Percentiles rank a stretch among this genome's conserved stretches.
These are phyloP conservation scores for Pseudocercospora ulei DNA, from an alignment of 2,329 filamentous ascomycete species.

Conservation along the genomic window DNA sequence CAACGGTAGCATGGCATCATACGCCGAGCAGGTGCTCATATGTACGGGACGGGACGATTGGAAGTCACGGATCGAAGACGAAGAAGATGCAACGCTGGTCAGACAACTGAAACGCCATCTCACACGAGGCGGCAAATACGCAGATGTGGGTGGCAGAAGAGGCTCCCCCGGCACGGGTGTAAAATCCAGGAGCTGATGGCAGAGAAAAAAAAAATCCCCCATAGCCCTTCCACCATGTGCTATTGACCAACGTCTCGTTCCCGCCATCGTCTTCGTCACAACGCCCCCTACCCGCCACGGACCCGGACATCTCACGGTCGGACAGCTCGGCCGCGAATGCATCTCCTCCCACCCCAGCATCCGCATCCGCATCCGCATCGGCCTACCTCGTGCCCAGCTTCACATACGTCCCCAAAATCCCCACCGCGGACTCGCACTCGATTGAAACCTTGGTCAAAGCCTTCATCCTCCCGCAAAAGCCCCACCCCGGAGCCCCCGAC, in stretches of 20 bases:
- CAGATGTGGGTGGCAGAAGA: conserved; percentile 38
- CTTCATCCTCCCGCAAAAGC: conserved; percentile 53
- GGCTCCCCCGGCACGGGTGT: too few species aligned
- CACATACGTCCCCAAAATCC: conserved; percentile 64
- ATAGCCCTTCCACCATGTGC: conserved; percentile 77
- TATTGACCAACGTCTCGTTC: conserved; percentile 68
- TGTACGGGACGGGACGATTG: conserved; percentile 74
- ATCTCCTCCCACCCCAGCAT: conserved; percentile 20
- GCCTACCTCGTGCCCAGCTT: conserved; percentile 75
- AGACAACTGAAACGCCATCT: conserved; percentile 56
- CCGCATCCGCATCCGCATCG: conserved; percentile 41
- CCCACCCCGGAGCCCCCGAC: conserved; percentile 52
- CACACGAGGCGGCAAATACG: conserved; percentile 38
- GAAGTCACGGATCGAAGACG: conserved; percentile 75
- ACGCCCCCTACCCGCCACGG: conserved; percentile 19
- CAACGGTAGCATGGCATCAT: conserved; percentile 66
- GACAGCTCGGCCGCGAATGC: too few species aligned
- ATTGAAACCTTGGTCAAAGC: conserved; percentile 51
- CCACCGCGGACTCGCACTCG: conserved; percentile 49
- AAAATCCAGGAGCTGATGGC: conserved; percentile 24
- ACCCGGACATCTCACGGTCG: conserved; percentile 26
- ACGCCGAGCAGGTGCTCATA: conserved; percentile 72
- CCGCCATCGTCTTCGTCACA: conserved; percentile 29
- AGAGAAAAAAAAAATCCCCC: too few species aligned
- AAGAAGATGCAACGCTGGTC: conserved; percentile 52